Percentiles rank a stretch among this genome's conserved stretches.
phyloP scores from a whole-genome alignment of 208 protist species.

The Novymonas esmeraldas region DNA sequence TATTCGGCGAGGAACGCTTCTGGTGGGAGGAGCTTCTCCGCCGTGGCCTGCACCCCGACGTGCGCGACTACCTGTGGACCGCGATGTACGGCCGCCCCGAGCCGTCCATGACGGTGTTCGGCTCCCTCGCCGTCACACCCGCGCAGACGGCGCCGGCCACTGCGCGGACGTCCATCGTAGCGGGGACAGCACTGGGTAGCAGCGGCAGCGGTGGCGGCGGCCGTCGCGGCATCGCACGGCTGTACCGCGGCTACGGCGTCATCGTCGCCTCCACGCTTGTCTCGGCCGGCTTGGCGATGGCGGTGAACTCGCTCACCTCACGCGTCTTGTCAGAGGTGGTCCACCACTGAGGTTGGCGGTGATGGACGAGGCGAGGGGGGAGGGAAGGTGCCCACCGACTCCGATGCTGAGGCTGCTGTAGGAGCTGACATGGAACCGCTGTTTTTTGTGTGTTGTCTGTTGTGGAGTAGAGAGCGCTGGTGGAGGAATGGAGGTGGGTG shows the following conservation, averaged over 20 bases:
- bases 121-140: slow-evolving; percentile 5
- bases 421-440: too few relatives aligned
- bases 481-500: too few relatives aligned
- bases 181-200: background rate
- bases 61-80: slow-evolving; percentile 21
- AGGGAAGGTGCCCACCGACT: too few relatives aligned
- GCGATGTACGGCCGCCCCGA: slow-evolving; percentile 18
- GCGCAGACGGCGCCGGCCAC: slow-evolving; percentile 3
- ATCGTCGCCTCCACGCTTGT: slow-evolving; percentile 25
- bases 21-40: slow-evolving; percentile 21
- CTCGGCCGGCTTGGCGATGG: slow-evolving; percentile 19
- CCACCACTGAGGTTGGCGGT: background rate
- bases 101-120: background rate
- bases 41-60: slow-evolving; percentile 24
- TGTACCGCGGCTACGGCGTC: slow-evolving; percentile 35
- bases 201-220: slow-evolving; percentile 1
- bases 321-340: background rate
- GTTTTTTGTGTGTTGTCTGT: too few relatives aligned
- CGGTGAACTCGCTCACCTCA: slow-evolving; percentile 4
- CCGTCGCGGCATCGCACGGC: slow-evolving; percentile 1
- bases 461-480: too few relatives aligned
- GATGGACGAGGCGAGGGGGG: too few relatives aligned
- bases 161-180: background rate
- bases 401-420: too few relatives aligned
- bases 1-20: slow-evolving; percentile 15